phyloP scores from a whole-genome alignment of 1,139 yeast species.

The Arxiozyma slooffiae region DNA sequence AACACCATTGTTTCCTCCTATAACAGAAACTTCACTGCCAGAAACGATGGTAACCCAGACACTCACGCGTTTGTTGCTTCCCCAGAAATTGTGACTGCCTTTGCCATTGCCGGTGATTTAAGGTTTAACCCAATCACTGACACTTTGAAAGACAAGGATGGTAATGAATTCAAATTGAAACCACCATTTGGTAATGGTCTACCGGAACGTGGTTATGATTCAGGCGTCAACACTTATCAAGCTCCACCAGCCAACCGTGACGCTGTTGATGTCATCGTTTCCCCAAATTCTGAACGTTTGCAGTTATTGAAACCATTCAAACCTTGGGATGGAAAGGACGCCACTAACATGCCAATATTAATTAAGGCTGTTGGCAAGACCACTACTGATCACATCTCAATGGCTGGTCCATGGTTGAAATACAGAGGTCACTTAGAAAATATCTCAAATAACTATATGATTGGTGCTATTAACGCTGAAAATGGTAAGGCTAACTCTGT shows the following conservation, averaged over 20 bases:
- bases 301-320: slow-evolving; percentile 86
- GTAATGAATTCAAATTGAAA: slow-evolving; percentile 88
- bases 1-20: slow-evolving; percentile 96
- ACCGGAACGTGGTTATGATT: slow-evolving; percentile 75
- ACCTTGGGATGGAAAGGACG: slow-evolving; percentile 96
- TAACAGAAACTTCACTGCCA: slow-evolving; percentile 98
- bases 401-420: slow-evolving; percentile 99
- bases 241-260: slow-evolving; percentile 92
- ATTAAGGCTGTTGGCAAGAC: slow-evolving; percentile 97
- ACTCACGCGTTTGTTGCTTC: slow-evolving; percentile 98
- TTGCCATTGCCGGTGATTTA: slow-evolving; percentile 94
- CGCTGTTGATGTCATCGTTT: slow-evolving; percentile 59
- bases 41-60: slow-evolving; percentile 98
- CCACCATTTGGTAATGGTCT: slow-evolving; percentile 90
- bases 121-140: slow-evolving; percentile 98
- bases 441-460: slow-evolving; percentile 98
- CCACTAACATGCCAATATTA: slow-evolving; percentile 78
- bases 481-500: slow-evolving; percentile 90
- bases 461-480: slow-evolving; percentile 97
- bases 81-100: slow-evolving; percentile 95
- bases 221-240: slow-evolving; percentile 93
- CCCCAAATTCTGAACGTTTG: slow-evolving; percentile 82
- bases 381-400: slow-evolving; percentile 97
- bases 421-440: slow-evolving; percentile 99
- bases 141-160: slow-evolving; percentile 84